A percentile compares a stretch with the other conserved stretches of the same genome.
phyloP scores from a whole-genome alignment of 192 early-diverging fungal genomes.

The Piromyces finnis region DNA sequence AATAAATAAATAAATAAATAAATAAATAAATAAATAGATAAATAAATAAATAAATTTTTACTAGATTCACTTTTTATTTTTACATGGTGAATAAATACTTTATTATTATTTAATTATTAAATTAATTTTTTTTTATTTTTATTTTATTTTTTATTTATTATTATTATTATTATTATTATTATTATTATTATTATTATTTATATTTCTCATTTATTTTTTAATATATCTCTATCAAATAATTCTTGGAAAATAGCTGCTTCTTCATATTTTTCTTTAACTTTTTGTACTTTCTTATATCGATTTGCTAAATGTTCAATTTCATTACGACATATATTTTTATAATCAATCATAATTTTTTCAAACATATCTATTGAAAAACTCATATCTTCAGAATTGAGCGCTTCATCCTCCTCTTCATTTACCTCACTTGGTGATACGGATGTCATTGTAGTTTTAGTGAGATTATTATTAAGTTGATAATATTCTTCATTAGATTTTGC shows the following conservation, averaged over 20 bases:
- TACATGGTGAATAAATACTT: too few species aligned
- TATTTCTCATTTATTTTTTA: background rate
- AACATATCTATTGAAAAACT: background rate
- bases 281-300: background rate
- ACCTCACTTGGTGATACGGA: background rate
- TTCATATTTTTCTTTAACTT: background rate
- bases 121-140: too few species aligned
- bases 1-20: too few species aligned
- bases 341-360: background rate
- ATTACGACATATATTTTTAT: background rate
- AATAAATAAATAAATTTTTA: too few species aligned
- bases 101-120: too few species aligned
- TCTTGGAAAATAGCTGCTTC: background rate
- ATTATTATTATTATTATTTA: background rate
- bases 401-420: background rate
- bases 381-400: background rate
- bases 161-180: too few species aligned
- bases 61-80: too few species aligned
- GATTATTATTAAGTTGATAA: background rate
- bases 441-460: background rate
- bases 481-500: background rate
- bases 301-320: background rate
- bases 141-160: too few species aligned
- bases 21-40: too few species aligned
- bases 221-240: background rate